Evolutionary conservation across 2,329 filamentous ascomycete species (phyloP).

Genomic region (Cryphonectria radicalis): DNA sequence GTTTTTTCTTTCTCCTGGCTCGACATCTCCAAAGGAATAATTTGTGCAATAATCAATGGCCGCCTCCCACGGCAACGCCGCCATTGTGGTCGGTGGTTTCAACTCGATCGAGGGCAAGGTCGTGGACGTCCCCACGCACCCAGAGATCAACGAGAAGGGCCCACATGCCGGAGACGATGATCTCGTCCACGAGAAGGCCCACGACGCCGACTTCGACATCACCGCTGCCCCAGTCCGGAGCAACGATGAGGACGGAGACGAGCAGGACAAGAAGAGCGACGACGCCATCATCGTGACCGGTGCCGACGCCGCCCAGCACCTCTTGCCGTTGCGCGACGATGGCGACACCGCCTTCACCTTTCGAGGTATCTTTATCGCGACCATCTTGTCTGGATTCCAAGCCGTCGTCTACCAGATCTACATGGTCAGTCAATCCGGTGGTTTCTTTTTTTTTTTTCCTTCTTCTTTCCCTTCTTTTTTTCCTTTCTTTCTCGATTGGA

Average conservation of each 20-base stretch:
- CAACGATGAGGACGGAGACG: slow-evolving; percentile 32
- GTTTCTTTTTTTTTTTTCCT: too few relatives aligned
- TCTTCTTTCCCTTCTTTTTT: too few relatives aligned
- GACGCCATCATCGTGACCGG: slow-evolving; percentile 56
- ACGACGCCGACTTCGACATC: slow-evolving; percentile 30
- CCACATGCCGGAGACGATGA: slow-evolving; percentile 26
- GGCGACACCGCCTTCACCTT: slow-evolving; percentile 56
- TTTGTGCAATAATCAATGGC: slow-evolving; percentile 15
- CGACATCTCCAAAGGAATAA: neutral
- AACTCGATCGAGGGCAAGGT: slow-evolving; percentile 39
- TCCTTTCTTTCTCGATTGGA: too few relatives aligned
- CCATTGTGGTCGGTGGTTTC: slow-evolving; percentile 35
- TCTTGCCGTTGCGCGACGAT: slow-evolving; percentile 57
- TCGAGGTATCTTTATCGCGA: slow-evolving; percentile 55
- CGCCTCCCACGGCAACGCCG: slow-evolving; percentile 27
- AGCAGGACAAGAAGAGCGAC: slow-evolving; percentile 40
- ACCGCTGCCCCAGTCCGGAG: slow-evolving; percentile 29
- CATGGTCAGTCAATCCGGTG: slow-evolving; percentile 40
- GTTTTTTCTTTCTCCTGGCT: neutral
- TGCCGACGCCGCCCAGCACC: slow-evolving; percentile 51
- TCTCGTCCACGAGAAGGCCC: neutral
- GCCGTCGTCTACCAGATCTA: slow-evolving; percentile 62
- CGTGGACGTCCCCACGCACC: slow-evolving; percentile 37
- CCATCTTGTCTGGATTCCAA: slow-evolving; percentile 55
- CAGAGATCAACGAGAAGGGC: slow-evolving; percentile 39